Evolutionary conservation across 1,284 basidiomycete species (phyloP).

Genomic region (Ustilago trichophora): DNA sequence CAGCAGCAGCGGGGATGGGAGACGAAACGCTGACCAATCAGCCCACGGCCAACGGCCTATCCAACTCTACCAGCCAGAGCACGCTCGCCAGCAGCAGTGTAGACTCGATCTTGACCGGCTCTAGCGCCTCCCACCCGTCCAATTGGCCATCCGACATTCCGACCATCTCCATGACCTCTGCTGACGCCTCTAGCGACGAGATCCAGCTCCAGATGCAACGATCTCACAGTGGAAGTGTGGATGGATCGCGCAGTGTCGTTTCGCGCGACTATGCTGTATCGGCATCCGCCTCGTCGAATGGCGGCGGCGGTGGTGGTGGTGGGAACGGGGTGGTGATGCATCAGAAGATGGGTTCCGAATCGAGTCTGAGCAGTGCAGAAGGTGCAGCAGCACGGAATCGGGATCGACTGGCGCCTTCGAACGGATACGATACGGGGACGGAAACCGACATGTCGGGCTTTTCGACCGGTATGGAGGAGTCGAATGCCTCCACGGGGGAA

Average conservation of each 20-base stretch:
- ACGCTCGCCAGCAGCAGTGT: slow-evolving; percentile 28
- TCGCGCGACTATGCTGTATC: slow-evolving; percentile 19
- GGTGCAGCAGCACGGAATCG: background rate
- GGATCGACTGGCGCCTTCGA: slow-evolving; percentile 10
- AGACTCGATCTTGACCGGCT: slow-evolving; percentile 32
- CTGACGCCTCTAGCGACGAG: slow-evolving; percentile 13
- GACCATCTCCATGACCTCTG: slow-evolving; percentile 42
- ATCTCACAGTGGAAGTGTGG: slow-evolving; percentile 4
- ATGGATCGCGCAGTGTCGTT: slow-evolving; percentile 5
- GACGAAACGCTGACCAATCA: slow-evolving; percentile 15
- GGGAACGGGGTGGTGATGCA: slow-evolving; percentile 12
- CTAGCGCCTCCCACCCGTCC: slow-evolving; percentile 27
- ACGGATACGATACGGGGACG: slow-evolving; percentile 43
- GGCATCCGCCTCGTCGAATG: too few species aligned
- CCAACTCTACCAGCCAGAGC: slow-evolving; percentile 22
- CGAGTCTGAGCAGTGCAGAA: slow-evolving; percentile 39
- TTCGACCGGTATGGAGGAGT: slow-evolving; percentile 36
- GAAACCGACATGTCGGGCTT: slow-evolving; percentile 47
- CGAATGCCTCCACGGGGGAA: slow-evolving; percentile 44
- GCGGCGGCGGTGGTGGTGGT: too few species aligned
- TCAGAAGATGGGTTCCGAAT: slow-evolving; percentile 19
- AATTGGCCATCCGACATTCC: slow-evolving; percentile 27
- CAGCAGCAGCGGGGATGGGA: slow-evolving; percentile 6
- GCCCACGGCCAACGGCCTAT: slow-evolving; percentile 1
- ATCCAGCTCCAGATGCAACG: slow-evolving; percentile 1